Base-by-base conservation (phyloP, 2,329 filamentous ascomycete species). In the Paracoccidioides lutzii region DNA sequence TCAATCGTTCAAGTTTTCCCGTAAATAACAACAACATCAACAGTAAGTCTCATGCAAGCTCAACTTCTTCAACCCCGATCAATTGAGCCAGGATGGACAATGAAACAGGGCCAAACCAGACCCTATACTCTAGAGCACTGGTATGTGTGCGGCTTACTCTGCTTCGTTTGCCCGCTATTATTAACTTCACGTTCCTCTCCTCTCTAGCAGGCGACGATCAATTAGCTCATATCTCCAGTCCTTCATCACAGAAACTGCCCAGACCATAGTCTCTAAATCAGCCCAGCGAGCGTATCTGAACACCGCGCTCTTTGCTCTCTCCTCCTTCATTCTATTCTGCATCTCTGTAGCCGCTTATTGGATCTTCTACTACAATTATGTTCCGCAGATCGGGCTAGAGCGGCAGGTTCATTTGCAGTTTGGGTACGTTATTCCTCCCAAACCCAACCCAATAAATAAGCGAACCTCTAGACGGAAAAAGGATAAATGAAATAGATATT, bases 301-400 rank as follows among this genome's bases (percentile, higher is more conserved):
- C 57, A 81, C 76, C 12, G 60, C 78, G 12, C 74, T 85, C 30
- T 72, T 82, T 60, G 65, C 78, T 48, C 60, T 72, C 52, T 75
- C 81, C 28, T 78, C 78, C 3, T 61, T 78, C 14, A 60, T 79
- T 43, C 76, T 88, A 52, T 70, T 85, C 45, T 75, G 73, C 41
- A 67, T 82, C 22, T 82, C 84, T 5, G 70, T 78, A 5, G 65
- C 80, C 42, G 81, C 82, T 38, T 88, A 87, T 66, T 73, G 75
- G 40, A 70, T 83, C 15, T 87, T 88, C 71, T 88, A 88, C 73
- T 77, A 78, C 68, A 78, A 77, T 59, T 87, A 83, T 70, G 80
- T 88, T 28, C 85, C 85, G 0, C 78, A 81, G 53, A 79, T 84
- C 60, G 80, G 81, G 55, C 76, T 87, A 58, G 72, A 78, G 58